Evolutionary conservation across 1,284 basidiomycete genomes (phyloP).

Genomic region (Thelephora terrestris): DNA sequence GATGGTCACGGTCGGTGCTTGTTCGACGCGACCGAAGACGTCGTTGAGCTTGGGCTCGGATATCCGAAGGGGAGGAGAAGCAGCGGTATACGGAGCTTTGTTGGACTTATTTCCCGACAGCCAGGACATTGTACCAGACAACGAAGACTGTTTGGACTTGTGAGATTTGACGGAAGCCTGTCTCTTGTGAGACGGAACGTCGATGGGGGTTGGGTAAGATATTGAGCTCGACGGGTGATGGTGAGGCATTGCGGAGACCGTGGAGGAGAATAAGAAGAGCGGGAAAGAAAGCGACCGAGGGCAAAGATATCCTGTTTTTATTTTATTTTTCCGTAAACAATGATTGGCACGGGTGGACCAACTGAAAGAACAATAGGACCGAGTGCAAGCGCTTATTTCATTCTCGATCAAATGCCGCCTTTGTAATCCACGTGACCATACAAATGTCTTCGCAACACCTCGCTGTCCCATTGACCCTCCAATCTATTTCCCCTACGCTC

Average conservation of each 20-base stretch:
- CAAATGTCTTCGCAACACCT: slow-evolving; percentile 18
- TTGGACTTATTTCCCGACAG: neutral
- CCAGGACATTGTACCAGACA: slow-evolving; percentile 2
- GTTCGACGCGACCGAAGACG: slow-evolving; percentile 33
- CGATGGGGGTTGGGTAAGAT: neutral
- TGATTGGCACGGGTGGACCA: too few relatives aligned
- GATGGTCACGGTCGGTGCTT: slow-evolving; percentile 55
- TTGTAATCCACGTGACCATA: neutral
- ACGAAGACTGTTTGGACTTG: neutral
- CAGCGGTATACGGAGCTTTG: slow-evolving; percentile 15
- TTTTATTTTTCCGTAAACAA: too few relatives aligned
- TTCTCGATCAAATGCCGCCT: neutral
- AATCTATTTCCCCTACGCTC: slow-evolving; percentile 40
- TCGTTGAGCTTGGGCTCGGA: slow-evolving; percentile 50
- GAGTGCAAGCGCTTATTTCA: neutral
- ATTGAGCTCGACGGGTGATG: neutral
- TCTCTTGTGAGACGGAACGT: neutral
- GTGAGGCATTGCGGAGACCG: neutral
- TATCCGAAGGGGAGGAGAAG: slow-evolving; percentile 40
- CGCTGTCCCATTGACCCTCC: slow-evolving; percentile 35
- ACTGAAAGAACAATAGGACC: too few relatives aligned
- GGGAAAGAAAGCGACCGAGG: neutral
- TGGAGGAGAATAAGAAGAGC: neutral
- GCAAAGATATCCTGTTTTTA: too few relatives aligned
- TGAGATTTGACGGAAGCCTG: neutral